Base-by-base conservation (phyloP, 1,284 basidiomycete genomes). In the Pseudozyma sp. region DNA sequence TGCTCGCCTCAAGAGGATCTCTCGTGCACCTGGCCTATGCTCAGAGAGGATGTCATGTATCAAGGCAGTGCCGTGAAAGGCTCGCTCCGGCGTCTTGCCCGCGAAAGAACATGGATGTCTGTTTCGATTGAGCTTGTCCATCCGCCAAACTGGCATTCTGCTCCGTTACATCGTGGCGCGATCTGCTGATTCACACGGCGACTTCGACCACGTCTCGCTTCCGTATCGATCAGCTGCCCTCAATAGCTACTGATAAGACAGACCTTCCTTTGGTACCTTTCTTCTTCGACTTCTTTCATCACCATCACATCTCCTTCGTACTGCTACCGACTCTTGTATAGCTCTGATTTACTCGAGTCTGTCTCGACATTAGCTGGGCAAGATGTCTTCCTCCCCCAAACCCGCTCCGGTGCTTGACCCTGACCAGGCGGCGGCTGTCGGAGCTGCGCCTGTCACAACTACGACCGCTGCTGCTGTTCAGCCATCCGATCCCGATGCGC, bases 341-440 rank as follows among this genome's bases (percentile, higher is more conserved):
- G 19, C 25, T 31, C 3, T 21, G 36, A 34, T 43, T 47, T n/a
- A 19, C 35, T 44, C 52, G 52, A 44, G 39, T 34, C 12, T 40
- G 10, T 44, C 39, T 38, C 38, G 47, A 50, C 45, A 19, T 25
- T 18, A 52, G 31, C 52, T 49, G 25, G 14, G 18, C 55, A 59
- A 47, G 40, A 66, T 66, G 63, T 45, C 56, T 18, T 53, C 62
- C 39, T 43, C 51, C 16, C 52, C 48, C 48, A 58, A 59, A 42
- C 47, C 60, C 16, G 60, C 66, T 21, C 66, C 66, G 4, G 71
- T 70, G 16, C 63, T 70, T 11, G 72, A 75, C 19, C 72, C 72
- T 35, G 72, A 75, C 21, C 72, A 75, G 48, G 67, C 56, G 21
- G 72, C 72, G 14, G 72, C 72, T 14, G 52, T 64, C n/a, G 59